Evolutionary conservation across 2,329 filamentous ascomycete species (phyloP), one percentile per base, ranked within the genome.

Genomic region (Trichoderma guizhouense): DNA sequence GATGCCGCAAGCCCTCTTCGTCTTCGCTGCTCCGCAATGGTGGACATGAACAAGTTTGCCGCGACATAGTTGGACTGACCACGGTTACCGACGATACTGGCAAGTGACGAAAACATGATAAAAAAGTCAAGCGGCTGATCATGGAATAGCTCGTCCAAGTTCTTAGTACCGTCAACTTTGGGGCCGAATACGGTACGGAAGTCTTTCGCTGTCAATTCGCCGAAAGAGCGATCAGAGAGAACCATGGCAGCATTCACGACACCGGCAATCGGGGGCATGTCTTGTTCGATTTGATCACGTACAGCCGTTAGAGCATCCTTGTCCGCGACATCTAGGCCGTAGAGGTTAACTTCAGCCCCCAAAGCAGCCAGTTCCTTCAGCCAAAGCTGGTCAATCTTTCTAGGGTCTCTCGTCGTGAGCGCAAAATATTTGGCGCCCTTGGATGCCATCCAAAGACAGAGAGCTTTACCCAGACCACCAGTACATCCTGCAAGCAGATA

Each of bases 41-140:
- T 74, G 6, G 75, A 74, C 79, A 86, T 82, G 75, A 80, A 87
- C 8, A 74, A 72, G 71, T 85, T 85, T 0, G 82, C 84, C 0
- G 83, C 82, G 2, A 78, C 75, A 73, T 88, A 87, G 74, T 83
- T 85, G 7, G 79, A 74, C 74, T 88, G 85, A 1, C 75, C 77
- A 15, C 69, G 64, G 68, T 79, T 79, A 1, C 79, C 80, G 7
- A 76, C 73, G 3, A 80, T 73, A 7, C 71, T 72, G 2, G 75
- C 73, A 2, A 77, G 55, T 0, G 81, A 83, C 0, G 78, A 80
- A 34, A 82, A 76, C 53, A 80, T 61, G 32, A 82, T 74, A 72
- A 82, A 82, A 73, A 81, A 82, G 69, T 82, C 81, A 11, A 83
- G 75, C 7, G 76, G 62, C 0, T 69, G 61, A 1, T 78, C 73